Base-by-base conservation (phyloP, 2,329 filamentous ascomycete genomes). In the Zymoseptoria ardabiliae region DNA sequence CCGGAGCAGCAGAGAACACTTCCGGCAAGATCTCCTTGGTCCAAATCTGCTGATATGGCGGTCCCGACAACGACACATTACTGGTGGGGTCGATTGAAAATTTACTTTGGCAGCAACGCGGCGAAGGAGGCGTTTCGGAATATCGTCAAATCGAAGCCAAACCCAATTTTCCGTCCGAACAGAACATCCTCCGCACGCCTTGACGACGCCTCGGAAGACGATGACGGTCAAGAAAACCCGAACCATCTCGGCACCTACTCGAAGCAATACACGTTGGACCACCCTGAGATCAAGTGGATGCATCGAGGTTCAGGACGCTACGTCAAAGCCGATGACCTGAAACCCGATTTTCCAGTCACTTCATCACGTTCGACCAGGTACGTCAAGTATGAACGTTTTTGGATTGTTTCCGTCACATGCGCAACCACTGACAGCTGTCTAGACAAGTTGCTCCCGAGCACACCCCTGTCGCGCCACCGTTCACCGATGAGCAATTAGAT, bases 261-360 rank as follows among this genome's bases (percentile, higher is more conserved):
- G 28, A 68, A 66, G 54, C 63, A 66, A 25, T 68, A 71, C 61
- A 68, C 62, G 21, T 60, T 67, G 17, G 60, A 64, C 22, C 69
- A 72, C 61, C 70, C 70, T 8, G 65, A 70, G 53, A 66, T 69
- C 54, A 62, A 66, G 48, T 72, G 68, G 68, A 63, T 72, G 28
- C 70, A 72, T 63, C 69, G 70, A 49, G 70, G 70, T 35, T 68
- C 71, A 64, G 70, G 70, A 21, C 67, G 70, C 52, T 72, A 71
- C 55, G 56, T 70, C 22, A 70, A 69, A 53, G 68, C 49, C 30
- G 60, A 58, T 21, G 62, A 62, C 30, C 20, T 66, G 58, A 64
- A 60, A 19, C 13, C 54, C 7, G 63, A 62, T 11, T 45, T 50
- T 20, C 25, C 56, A 10, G 50, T 55, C 20, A 58, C 54, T 23